Evolutionary conservation across 2,329 filamentous ascomycete genomes (phyloP).

Genomic region (Fusarium aywerte): DNA sequence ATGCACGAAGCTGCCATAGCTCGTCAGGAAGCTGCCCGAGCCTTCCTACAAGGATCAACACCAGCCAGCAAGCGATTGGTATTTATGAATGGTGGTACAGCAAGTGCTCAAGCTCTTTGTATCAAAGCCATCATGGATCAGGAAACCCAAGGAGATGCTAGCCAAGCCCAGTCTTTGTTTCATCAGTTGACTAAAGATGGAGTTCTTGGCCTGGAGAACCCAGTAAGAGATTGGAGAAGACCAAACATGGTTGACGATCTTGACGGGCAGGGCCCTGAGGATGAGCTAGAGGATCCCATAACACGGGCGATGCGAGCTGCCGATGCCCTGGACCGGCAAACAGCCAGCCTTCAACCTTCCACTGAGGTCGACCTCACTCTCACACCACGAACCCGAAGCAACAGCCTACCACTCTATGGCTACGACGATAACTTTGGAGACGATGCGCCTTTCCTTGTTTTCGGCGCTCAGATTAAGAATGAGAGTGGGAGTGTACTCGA

Average conservation of each 20-base stretch:
- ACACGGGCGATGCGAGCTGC: constrained; percentile 68
- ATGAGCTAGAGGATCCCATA: constrained; percentile 59
- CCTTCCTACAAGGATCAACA: constrained; percentile 62
- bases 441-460: constrained; percentile 60
- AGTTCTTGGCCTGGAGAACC: constrained; percentile 52
- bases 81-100: constrained; percentile 69
- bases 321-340: constrained; percentile 66
- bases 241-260: constrained; percentile 35
- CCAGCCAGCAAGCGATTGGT: constrained; percentile 64
- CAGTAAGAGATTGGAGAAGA: constrained; percentile 38
- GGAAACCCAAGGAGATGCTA: constrained; percentile 60
- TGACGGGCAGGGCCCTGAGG: constrained; percentile 27
- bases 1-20: constrained; percentile 62
- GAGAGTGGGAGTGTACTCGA: constrained; percentile 37
- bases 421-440: constrained; percentile 57
- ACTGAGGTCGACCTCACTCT: constrained; percentile 61
- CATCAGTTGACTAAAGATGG: constrained; percentile 63
- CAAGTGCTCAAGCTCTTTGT: constrained; percentile 64
- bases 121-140: constrained; percentile 65
- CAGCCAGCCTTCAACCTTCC: constrained; percentile 63
- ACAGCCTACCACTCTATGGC: constrained; percentile 61
- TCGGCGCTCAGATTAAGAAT: constrained; percentile 52
- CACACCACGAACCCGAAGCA: constrained; percentile 57
- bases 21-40: constrained; percentile 60
- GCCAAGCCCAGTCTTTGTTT: constrained; percentile 63